Evolutionary conservation across 1,284 basidiomycete genomes (phyloP).

Genomic region (Calocybe gambosa): DNA sequence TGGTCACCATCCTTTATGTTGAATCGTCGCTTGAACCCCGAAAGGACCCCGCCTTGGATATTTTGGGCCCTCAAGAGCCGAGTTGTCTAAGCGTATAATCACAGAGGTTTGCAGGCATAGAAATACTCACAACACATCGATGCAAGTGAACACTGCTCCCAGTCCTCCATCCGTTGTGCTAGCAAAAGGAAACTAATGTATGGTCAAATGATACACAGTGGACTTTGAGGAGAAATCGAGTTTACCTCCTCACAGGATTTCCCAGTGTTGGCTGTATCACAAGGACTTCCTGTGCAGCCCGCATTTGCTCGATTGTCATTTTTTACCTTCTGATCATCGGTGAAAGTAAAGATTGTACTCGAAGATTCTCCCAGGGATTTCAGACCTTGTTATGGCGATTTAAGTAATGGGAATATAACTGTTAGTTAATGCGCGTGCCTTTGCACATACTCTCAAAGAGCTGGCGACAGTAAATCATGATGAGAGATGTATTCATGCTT

Average conservation of each 20-base stretch:
- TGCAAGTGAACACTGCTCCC: conserved; percentile 10
- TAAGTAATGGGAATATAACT: background rate
- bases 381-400: background rate
- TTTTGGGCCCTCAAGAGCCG: conserved; percentile 8
- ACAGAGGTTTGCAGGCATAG: background rate
- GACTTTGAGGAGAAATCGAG: background rate
- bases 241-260: background rate
- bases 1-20: conserved; percentile 1
- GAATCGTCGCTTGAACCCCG: conserved; percentile 7
- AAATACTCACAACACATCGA: conserved; percentile 5
- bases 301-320: background rate
- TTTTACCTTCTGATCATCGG: background rate
- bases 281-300: background rate
- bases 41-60: conserved; percentile 13
- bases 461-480: background rate
- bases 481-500: too few species aligned
- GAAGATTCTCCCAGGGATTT: background rate
- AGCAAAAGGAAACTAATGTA: conserved; percentile 12
- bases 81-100: background rate
- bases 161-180: conserved; percentile 12
- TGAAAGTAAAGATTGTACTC: background rate
- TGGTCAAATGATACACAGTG: background rate
- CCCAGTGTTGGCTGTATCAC: background rate
- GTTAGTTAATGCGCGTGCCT: background rate
- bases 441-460: conserved; percentile 14